Conservation (phyloP, 495 filamentous ascomycete genomes). For the Penicillium waksmanii region DNA sequence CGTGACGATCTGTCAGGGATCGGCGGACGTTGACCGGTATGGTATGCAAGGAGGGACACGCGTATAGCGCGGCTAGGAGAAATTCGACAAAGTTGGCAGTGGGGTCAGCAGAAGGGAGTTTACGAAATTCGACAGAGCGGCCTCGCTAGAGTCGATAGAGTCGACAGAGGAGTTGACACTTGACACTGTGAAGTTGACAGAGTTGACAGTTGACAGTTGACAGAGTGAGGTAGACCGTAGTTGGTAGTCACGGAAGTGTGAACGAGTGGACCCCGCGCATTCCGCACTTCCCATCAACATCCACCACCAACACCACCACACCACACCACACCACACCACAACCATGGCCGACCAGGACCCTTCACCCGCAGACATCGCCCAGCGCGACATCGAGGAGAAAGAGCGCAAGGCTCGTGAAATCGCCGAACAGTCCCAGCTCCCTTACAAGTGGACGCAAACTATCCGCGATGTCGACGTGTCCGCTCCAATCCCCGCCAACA, state of each 20-base stretch:
- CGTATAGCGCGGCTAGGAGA: conserved; percentile 29
- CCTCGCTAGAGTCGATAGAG: no score
- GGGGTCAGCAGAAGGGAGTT: background rate
- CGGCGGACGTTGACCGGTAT: conserved; percentile 5
- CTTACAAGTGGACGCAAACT: conserved; percentile 98
- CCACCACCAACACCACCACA: no score
- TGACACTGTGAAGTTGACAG: background rate
- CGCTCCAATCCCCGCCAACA: conserved; percentile 71
- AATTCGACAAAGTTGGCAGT: background rate
- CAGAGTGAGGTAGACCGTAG: background rate
- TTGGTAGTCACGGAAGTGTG: background rate
- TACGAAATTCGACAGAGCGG: no score
- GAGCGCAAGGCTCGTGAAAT: conserved; percentile 76
- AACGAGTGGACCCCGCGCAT: background rate
- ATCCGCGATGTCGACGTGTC: conserved; percentile 88
- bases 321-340: background rate
- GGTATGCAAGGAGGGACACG: conserved; percentile 27
- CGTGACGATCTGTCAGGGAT: conserved; percentile 23
- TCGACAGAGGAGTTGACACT: background rate
- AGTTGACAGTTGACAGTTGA: background rate
- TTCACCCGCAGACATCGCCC: conserved; percentile 54
- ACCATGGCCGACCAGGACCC: conserved; percentile 45
- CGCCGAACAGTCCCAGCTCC: conserved; percentile 86
- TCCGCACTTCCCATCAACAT: conserved; percentile 4
- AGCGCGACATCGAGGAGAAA: conserved; percentile 59